Evolutionary conservation across 139 green algal species (phyloP).

Genomic region (Closterium sp.): DNA sequence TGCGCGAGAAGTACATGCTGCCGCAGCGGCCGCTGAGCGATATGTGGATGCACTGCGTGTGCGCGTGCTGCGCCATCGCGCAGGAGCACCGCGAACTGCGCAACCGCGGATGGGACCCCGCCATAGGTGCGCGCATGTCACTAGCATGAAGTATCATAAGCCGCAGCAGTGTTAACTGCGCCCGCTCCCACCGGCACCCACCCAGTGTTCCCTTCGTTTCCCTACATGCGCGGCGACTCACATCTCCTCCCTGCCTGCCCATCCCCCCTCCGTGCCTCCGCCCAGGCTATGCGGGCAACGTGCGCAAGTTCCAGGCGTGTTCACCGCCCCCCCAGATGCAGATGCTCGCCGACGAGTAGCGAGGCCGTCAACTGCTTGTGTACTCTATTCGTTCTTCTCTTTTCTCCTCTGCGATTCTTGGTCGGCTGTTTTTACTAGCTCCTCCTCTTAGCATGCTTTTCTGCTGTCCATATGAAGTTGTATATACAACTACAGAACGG

Average conservation of each 20-base stretch:
- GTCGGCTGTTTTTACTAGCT: too few relatives aligned
- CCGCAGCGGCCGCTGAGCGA: conserved; percentile 4
- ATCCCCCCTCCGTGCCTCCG: too few relatives aligned
- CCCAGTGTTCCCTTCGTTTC: background rate
- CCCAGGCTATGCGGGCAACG: background rate
- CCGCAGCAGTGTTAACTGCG: background rate
- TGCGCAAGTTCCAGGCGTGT: background rate
- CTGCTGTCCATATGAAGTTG: background rate
- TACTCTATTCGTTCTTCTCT: background rate
- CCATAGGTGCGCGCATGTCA: background rate
- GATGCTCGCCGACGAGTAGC: background rate
- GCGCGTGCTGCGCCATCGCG: conserved; percentile 21
- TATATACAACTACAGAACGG: background rate
- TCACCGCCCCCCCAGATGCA: background rate
- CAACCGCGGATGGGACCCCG: conserved; percentile 24
- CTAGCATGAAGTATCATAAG: background rate
- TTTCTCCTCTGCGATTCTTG: too few relatives aligned
- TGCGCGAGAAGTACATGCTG: conserved; percentile 35
- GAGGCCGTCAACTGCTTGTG: background rate
- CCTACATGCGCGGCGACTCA: too few relatives aligned
- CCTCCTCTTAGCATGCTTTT: background rate
- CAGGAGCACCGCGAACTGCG: conserved; percentile 34
- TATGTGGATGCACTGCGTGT: conserved; percentile 21
- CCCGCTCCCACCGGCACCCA: background rate
- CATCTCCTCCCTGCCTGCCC: too few relatives aligned